Evolutionary conservation across 352 stramenopile genomes (phyloP), one percentile per base, ranked within the genome.

Genomic region (Phytophthora sp.): DNA sequence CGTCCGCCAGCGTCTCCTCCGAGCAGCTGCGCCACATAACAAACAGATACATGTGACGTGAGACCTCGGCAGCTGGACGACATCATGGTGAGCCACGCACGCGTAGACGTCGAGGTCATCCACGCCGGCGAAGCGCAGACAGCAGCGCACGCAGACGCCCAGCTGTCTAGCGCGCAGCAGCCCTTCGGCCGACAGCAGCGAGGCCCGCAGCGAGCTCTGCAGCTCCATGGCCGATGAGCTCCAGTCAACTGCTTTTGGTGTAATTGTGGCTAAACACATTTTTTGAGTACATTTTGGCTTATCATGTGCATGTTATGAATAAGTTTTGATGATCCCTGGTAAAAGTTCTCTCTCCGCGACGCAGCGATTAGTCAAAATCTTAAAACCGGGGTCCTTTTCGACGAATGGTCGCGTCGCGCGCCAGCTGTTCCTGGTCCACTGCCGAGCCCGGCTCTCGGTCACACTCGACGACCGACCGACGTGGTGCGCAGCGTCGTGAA

Each of bases 81-180:
- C n/a, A n/a, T n/a, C n/a, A n/a, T n/a, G n/a, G n/a, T n/a, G n/a
- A n/a, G n/a, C n/a, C n/a, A 85, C 77, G 37, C 65, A 92, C 85
- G 67, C 61, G 56, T 92, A 94, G 43, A 87, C 17, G 13, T 53
- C 46, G 41, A 50, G 39, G 9, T 91, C 71, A 6, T 78, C 58
- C 13, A 91, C 55, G 39, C 69, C 66, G 6, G 70, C 68, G 34
- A 92, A 86, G 49, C 86, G 84, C 58, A 94, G 60, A 18, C 75
- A 87, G 62, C 86, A 94, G 24, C 84, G 86, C 59, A 80, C 56
- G 20, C 86, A 94, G 0, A 94, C 55, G 8, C 71, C 73, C 8
- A 73, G 46, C 10, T 71, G 35, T 49, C 39, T 17, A 3, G 54
- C 51, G 13, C 38, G 59, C 30, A 32, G 50, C 38, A 52, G 63